Conservation (phyloP, 1,284 basidiomycete genomes). For the Trametes hirsuta region DNA sequence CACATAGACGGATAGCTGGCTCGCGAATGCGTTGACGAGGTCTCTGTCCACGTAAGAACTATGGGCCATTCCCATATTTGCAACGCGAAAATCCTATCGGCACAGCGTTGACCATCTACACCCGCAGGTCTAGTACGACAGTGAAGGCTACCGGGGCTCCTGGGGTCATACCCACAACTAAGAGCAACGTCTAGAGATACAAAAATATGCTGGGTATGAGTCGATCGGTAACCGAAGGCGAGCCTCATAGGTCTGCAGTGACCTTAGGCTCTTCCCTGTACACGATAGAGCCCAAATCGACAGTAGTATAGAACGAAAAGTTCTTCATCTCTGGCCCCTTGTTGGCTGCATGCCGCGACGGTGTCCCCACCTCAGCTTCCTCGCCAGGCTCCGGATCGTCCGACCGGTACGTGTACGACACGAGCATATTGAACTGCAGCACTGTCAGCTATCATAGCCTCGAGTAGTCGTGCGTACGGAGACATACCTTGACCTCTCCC, state of each 20-base stretch:
- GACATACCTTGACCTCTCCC: slow-evolving; percentile 73
- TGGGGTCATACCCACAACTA: too few relatives aligned
- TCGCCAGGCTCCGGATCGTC: slow-evolving; percentile 73
- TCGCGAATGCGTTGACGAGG: too few relatives aligned
- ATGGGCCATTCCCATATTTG: too few relatives aligned
- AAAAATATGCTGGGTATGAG: too few relatives aligned
- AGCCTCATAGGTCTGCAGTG: slow-evolving; percentile 13
- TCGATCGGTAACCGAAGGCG: too few relatives aligned
- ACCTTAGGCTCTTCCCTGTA: slow-evolving; percentile 52
- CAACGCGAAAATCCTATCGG: too few relatives aligned
- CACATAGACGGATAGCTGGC: too few relatives aligned
- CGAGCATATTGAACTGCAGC: slow-evolving; percentile 85
- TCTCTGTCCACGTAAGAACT: too few relatives aligned
- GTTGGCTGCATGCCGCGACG: slow-evolving; percentile 44
- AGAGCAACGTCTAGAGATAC: too few relatives aligned
- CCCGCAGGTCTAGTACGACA: too few relatives aligned
- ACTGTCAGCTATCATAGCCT: slow-evolving; percentile 21
- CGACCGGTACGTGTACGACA: slow-evolving; percentile 89
- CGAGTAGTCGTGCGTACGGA: background rate
- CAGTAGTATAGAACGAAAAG: slow-evolving; percentile 80
- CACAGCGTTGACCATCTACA: too few relatives aligned
- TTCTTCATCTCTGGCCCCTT: slow-evolving; percentile 75
- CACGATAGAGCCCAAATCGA: slow-evolving; percentile 75
- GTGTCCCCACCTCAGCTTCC: slow-evolving; percentile 56
- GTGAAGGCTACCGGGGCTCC: too few relatives aligned